Conservation (phyloP, 2,329 filamentous ascomycete genomes). For the Dactylellina sp. region DNA sequence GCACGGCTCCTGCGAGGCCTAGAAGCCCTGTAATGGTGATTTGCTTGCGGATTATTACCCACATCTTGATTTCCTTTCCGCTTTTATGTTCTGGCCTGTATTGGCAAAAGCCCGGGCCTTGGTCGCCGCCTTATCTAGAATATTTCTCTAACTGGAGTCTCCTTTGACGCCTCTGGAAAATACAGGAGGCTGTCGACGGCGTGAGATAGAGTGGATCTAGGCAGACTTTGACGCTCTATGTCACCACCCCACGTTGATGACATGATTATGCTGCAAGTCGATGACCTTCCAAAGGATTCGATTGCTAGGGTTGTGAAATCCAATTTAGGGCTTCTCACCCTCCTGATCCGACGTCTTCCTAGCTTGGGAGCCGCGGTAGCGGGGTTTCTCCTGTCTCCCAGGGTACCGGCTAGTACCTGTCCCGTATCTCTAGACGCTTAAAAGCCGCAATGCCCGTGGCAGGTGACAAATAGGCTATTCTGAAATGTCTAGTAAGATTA, state of each 20-base stretch:
- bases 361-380: conserved; percentile 16
- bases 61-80: conserved; percentile 18
- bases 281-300: no score
- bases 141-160: neutral
- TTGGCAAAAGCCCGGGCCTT: conserved; percentile 12
- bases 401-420: conserved; percentile 20
- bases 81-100: conserved; percentile 13
- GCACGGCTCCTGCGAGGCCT: conserved; percentile 16
- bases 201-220: conserved; percentile 14
- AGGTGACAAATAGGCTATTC: conserved; percentile 31
- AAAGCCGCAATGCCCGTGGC: neutral
- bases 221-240: conserved; percentile 7
- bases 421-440: conserved; percentile 21
- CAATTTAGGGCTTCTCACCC: conserved; percentile 17
- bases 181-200: conserved; percentile 6
- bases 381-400: conserved; percentile 9
- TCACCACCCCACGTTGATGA: neutral
- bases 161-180: no score
- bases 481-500: no score
- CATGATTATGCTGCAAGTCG: neutral
- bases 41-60: conserved; percentile 36
- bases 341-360: neutral
- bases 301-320: neutral
- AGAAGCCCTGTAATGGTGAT: conserved; percentile 11
- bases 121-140: conserved; percentile 21